Conservation (phyloP, 73 alveolate genomes). For the Uronychia setigera region DNA sequence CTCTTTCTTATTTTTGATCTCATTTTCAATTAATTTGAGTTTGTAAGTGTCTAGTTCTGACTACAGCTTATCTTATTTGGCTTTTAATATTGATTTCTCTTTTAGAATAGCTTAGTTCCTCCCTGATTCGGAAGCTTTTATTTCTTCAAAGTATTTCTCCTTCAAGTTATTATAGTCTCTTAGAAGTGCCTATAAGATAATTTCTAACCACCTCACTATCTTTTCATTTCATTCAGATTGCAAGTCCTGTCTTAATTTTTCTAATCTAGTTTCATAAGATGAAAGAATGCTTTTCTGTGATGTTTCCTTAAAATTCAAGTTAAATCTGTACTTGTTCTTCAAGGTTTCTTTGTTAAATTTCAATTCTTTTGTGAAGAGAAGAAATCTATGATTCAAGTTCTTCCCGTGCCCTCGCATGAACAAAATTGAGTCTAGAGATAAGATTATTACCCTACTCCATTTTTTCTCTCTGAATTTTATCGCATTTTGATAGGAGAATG, state of each 20-base stretch:
- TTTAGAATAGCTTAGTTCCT: constrained; percentile 4
- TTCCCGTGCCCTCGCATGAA: constrained; percentile 12
- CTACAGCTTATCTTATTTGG: constrained; percentile 47
- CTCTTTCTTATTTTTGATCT: constrained; percentile 49
- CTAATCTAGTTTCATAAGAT: constrained; percentile 46
- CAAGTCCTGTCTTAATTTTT: constrained; percentile 36
- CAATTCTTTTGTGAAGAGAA: constrained; percentile 18
- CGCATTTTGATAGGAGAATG: constrained; percentile 50
- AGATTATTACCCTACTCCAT: constrained; percentile 15
- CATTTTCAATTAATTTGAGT: constrained; percentile 53
- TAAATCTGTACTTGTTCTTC: constrained; percentile 25
- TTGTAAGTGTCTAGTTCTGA: constrained; percentile 55
- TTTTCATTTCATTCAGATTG: constrained; percentile 46
- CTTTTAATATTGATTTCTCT: constrained; percentile 26
- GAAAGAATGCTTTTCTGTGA: too few relatives aligned
- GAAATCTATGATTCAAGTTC: constrained; percentile 2
- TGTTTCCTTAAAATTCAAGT: neutral
- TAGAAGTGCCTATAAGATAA: too few relatives aligned
- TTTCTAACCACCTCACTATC: too few relatives aligned
- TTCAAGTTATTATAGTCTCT: constrained; percentile 39
- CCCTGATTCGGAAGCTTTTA: neutral
- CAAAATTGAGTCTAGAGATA: constrained; percentile 19
- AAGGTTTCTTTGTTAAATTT: constrained; percentile 19
- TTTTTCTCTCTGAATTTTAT: constrained; percentile 50
- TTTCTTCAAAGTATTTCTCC: constrained; percentile 33